A percentile compares a stretch with the other conserved stretches of the same genome.
Conservation (phyloP, 1,284 basidiomycete genomes). For the Sanghuangporus sanghuang region DNA sequence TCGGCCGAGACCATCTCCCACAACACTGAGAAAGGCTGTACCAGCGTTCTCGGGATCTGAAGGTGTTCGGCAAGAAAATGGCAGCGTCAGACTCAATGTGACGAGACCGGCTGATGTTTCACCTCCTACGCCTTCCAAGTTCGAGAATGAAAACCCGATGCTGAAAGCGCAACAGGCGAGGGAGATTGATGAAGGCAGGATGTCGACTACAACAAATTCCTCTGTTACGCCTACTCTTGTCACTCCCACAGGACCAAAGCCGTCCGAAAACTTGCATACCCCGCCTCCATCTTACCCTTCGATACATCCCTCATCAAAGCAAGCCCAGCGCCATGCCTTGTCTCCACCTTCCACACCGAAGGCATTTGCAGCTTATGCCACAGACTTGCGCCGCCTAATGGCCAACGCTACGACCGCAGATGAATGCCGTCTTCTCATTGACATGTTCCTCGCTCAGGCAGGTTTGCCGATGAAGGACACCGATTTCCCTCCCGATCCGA, state of each 20-base stretch:
- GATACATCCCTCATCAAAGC: slow-evolving; percentile 6
- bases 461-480: slow-evolving; percentile 30
- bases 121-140: slow-evolving; percentile 14
- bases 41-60: slow-evolving; percentile 14
- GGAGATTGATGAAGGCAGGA: neutral
- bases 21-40: slow-evolving; percentile 17
- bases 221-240: neutral
- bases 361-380: slow-evolving; percentile 37
- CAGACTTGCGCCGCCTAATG: slow-evolving; percentile 67
- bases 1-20: slow-evolving; percentile 14
- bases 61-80: neutral
- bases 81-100: neutral
- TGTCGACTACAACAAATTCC: neutral
- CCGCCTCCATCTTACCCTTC: slow-evolving; percentile 3
- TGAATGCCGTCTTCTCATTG: slow-evolving; percentile 80
- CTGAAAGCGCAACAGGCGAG: neutral
- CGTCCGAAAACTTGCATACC: neutral
- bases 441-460: slow-evolving; percentile 71
- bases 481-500: slow-evolving; percentile 9
- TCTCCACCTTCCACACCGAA: slow-evolving; percentile 19
- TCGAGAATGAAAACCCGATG: slow-evolving; percentile 1
- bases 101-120: slow-evolving; percentile 2
- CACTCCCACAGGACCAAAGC: neutral
- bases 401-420: slow-evolving; percentile 66
- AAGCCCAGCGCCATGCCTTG: slow-evolving; percentile 8